Evolutionary conservation across 2,329 filamentous ascomycete species (phyloP).

Genomic region (Microthyrium microscopicum): DNA sequence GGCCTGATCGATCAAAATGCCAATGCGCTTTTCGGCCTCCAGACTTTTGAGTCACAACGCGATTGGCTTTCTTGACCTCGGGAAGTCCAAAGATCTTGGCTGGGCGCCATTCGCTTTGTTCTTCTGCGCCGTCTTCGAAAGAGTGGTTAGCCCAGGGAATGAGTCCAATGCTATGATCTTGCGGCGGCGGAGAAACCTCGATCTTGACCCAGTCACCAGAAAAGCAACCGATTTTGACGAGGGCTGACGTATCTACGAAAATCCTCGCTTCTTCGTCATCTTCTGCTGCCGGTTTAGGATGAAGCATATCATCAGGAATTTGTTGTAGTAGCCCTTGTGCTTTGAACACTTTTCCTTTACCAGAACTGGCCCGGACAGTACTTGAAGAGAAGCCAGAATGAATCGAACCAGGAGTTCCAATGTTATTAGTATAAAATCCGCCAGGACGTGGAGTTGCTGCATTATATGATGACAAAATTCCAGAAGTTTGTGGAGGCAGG

Average conservation of each 20-base stretch:
- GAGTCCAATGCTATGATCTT: constrained; percentile 35
- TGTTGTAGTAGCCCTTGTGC: constrained; percentile 56
- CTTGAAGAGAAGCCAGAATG: constrained; percentile 77
- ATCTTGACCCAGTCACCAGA: constrained; percentile 93
- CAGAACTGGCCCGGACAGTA: constrained; percentile 45
- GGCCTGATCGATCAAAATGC: constrained; percentile 22
- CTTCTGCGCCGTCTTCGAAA: constrained; percentile 39
- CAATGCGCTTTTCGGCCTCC: constrained; percentile 32
- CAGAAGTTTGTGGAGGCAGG: constrained; percentile 54
- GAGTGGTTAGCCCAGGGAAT: constrained; percentile 44
- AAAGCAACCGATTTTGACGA: constrained; percentile 87
- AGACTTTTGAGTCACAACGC: constrained; percentile 35
- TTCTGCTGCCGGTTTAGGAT: constrained; percentile 68
- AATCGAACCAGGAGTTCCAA: constrained; percentile 70
- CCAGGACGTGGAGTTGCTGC: constrained; percentile 65
- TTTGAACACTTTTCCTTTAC: constrained; percentile 60
- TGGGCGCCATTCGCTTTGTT: constrained; percentile 61
- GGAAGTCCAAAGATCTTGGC: constrained; percentile 81
- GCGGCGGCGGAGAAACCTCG: constrained; percentile 60
- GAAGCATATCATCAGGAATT: constrained; percentile 62
- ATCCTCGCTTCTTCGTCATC: constrained; percentile 78
- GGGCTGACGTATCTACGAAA: constrained; percentile 73
- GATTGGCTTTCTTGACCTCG: constrained; percentile 39
- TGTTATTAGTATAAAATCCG: constrained; percentile 52
- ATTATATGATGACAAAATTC: constrained; percentile 62